phyloP scores from a whole-genome alignment of 2,329 filamentous ascomycete genomes.

The Diaporthe caulivora region DNA sequence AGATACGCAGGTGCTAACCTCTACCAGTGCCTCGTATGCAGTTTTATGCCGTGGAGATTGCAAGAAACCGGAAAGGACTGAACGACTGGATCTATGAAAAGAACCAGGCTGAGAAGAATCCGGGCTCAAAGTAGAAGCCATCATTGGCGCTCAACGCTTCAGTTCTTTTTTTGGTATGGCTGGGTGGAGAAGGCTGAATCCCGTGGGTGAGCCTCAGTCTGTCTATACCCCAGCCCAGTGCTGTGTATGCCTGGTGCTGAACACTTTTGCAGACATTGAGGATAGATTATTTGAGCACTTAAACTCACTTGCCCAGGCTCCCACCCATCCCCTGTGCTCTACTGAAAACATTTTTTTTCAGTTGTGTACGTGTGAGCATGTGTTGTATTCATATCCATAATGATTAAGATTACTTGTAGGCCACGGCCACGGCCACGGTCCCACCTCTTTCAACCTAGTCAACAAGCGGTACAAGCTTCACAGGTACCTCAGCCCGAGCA shows the following conservation, averaged over 20 bases:
- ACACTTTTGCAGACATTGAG: background rate
- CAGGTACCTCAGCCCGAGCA: background rate
- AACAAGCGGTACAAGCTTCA: background rate
- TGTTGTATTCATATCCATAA: too few relatives aligned
- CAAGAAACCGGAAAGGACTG: slow-evolving; percentile 85
- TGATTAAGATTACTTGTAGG: too few relatives aligned
- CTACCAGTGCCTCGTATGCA: slow-evolving; percentile 73
- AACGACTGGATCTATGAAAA: slow-evolving; percentile 99
- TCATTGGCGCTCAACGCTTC: background rate
- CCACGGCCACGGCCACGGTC: too few relatives aligned
- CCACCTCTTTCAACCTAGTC: too few relatives aligned
- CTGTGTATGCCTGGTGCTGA: background rate
- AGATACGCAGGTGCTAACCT: slow-evolving; percentile 42
- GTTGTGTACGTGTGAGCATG: too few relatives aligned
- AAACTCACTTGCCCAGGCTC: background rate
- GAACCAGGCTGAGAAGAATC: slow-evolving; percentile 72
- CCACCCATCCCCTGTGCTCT: too few relatives aligned
- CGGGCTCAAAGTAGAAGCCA: slow-evolving; percentile 46
- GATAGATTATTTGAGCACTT: background rate
- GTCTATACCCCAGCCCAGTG: background rate
- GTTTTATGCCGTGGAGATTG: slow-evolving; percentile 84
- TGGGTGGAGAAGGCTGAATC: background rate
- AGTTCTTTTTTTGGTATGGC: background rate
- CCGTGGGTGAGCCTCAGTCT: too few relatives aligned
- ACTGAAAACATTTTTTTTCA: too few relatives aligned